Percentiles rank a stretch among this genome's conserved stretches.
These are phyloP conservation scores for Gentiana straminea DNA, from an alignment of 257 asterid species.

Conservation along the genomic window DNA sequence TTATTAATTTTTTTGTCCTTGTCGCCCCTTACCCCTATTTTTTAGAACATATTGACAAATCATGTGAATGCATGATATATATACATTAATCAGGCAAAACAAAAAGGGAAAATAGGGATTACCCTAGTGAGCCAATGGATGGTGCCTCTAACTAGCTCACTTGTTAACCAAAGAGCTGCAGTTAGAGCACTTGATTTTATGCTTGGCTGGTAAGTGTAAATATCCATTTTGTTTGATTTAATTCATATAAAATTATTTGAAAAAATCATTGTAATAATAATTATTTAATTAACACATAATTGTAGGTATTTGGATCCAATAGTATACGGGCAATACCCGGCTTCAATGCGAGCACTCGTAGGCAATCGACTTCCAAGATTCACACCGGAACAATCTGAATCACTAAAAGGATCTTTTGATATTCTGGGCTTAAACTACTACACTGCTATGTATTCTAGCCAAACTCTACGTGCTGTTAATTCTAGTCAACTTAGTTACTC, in stretches of 20 bases:
- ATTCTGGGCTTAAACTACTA: background rate
- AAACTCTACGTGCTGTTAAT: too few relatives aligned
- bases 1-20: too few relatives aligned
- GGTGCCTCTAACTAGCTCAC: too few relatives aligned
- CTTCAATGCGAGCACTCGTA: background rate
- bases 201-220: background rate
- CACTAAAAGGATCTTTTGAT: slow-evolving; percentile 1
- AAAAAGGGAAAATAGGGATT: background rate
- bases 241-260: too few relatives aligned
- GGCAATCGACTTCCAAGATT: background rate
- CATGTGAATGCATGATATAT: too few relatives aligned
- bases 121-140: too few relatives aligned
- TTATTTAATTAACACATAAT: background rate
- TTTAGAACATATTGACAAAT: too few relatives aligned
- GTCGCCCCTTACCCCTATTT: too few relatives aligned
- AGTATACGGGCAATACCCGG: background rate
- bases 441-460: too few relatives aligned
- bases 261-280: too few relatives aligned
- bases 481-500: too few relatives aligned
- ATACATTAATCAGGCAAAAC: background rate
- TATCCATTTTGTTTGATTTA: background rate
- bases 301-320: background rate
- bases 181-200: background rate
- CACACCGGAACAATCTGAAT: background rate
- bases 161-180: too few relatives aligned